Conservation (phyloP, 495 filamentous ascomycete species). For the Cercophora samala region DNA sequence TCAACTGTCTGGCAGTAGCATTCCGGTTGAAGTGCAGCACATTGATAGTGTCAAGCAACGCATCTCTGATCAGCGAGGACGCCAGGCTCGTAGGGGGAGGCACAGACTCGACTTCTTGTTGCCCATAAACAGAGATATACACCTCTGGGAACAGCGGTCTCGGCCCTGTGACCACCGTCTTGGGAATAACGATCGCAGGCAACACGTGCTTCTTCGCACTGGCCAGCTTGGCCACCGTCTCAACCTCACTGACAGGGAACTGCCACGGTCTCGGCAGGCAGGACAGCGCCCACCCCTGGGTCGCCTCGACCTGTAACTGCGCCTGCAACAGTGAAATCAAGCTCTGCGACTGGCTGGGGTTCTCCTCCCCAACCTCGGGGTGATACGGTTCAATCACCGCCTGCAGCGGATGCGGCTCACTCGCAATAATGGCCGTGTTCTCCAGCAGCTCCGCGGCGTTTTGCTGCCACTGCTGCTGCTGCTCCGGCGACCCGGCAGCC, state of each 20-base stretch:
- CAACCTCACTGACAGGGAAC: slow-evolving; percentile 49
- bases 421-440: slow-evolving; percentile 88
- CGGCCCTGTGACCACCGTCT: slow-evolving; percentile 67
- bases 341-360: slow-evolving; percentile 48
- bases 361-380: slow-evolving; percentile 45
- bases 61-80: slow-evolving; percentile 77
- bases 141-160: slow-evolving; percentile 84
- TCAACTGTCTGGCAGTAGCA: slow-evolving; percentile 79
- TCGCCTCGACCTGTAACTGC: slow-evolving; percentile 72
- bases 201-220: slow-evolving; percentile 68
- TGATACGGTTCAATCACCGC: slow-evolving; percentile 80
- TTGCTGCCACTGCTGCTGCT: slow-evolving; percentile 62
- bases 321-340: slow-evolving; percentile 80
- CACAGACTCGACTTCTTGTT: slow-evolving; percentile 90
- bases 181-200: slow-evolving; percentile 69
- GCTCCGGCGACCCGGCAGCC: slow-evolving; percentile 57
- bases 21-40: slow-evolving; percentile 89
- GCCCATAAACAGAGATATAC: slow-evolving; percentile 85
- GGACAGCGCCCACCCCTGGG: slow-evolving; percentile 66
- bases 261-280: slow-evolving; percentile 86
- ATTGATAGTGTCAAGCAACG: slow-evolving; percentile 89
- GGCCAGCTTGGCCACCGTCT: slow-evolving; percentile 53
- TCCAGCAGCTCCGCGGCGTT: slow-evolving; percentile 76
- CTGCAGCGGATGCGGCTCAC: slow-evolving; percentile 76
- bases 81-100: slow-evolving; percentile 72